A percentile compares a stretch with the other conserved stretches of the same genome.
phyloP scores from a whole-genome alignment of 2,329 filamentous ascomycete genomes.

The Diaporthe helianthi region DNA sequence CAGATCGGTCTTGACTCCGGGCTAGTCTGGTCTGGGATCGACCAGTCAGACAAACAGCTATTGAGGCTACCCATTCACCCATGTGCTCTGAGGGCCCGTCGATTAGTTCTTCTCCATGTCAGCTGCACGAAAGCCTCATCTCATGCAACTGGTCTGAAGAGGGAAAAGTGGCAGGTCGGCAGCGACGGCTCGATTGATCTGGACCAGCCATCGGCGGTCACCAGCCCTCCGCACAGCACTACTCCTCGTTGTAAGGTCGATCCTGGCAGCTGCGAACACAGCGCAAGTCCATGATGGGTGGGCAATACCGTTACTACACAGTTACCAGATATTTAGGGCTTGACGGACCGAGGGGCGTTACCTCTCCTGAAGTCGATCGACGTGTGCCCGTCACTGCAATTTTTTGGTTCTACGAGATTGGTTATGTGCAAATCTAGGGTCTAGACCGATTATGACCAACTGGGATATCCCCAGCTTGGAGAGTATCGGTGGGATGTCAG shows the following conservation, averaged over 20 bases:
- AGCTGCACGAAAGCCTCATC: conserved; percentile 7
- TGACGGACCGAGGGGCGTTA: conserved; percentile 31
- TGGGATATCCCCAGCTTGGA: conserved; percentile 31
- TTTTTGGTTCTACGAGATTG: conserved; percentile 20
- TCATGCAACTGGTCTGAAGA: conserved; percentile 20
- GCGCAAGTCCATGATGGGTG: conserved; percentile 9
- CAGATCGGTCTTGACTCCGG: background rate
- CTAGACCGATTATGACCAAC: background rate
- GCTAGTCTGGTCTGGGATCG: background rate
- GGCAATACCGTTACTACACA: too few relatives aligned
- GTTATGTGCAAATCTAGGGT: conserved; percentile 21
- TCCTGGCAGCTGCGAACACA: conserved; percentile 6
- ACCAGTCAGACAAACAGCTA: background rate
- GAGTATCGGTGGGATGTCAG: conserved; percentile 28
- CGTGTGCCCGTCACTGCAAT: conserved; percentile 28
- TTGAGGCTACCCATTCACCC: background rate
- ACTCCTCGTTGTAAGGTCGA: conserved; percentile 3
- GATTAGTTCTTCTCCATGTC: conserved; percentile 3
- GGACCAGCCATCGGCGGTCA: conserved; percentile 6
- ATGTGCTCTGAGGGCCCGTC: background rate
- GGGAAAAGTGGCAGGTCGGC: background rate
- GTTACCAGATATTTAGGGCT: conserved; percentile 19
- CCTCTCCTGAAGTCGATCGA: conserved; percentile 30
- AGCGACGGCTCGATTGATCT: background rate
- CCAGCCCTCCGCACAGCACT: background rate